phyloP scores from a whole-genome alignment of 23 red algal species.

The Gracilaria gracilis region DNA sequence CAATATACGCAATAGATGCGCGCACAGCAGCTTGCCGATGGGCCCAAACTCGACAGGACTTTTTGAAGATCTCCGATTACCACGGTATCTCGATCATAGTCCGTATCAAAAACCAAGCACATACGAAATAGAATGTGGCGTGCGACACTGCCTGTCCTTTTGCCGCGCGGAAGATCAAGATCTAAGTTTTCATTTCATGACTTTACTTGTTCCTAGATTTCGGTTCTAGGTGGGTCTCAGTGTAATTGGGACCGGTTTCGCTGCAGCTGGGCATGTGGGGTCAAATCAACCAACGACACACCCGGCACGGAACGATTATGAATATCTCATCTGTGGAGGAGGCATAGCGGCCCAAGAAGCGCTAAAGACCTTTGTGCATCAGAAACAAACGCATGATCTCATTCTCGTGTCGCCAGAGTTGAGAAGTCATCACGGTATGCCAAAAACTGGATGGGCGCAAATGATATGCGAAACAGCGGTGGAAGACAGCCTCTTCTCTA shows the following conservation, averaged over 20 bases:
- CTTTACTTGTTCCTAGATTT: not conserved
- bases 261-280: not conserved
- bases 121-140: not conserved
- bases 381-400: slow-evolving; percentile 40
- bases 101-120: not conserved
- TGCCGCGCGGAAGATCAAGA: not conserved
- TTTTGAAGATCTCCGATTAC: not conserved
- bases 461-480: not conserved
- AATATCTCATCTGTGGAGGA: slow-evolving; percentile 68
- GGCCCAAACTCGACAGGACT: not conserved
- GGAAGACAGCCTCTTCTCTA: slow-evolving; percentile 4
- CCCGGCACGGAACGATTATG: slow-evolving; percentile 31
- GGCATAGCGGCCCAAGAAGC: slow-evolving; percentile 69
- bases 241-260: slow-evolving; percentile 13
- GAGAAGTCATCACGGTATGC: slow-evolving; percentile 6
- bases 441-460: not conserved
- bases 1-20: not conserved
- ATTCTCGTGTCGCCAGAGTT: slow-evolving; percentile 61
- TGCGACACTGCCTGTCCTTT: not conserved
- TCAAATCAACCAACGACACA: not conserved
- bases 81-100: not conserved
- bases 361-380: slow-evolving; percentile 38
- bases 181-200: slow-evolving; percentile 7
- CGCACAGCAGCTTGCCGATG: not conserved
- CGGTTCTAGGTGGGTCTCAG: slow-evolving; percentile 4